Base-by-base conservation (phyloP, 2,329 filamentous ascomycete genomes). In the Talaromyces pinophilus region DNA sequence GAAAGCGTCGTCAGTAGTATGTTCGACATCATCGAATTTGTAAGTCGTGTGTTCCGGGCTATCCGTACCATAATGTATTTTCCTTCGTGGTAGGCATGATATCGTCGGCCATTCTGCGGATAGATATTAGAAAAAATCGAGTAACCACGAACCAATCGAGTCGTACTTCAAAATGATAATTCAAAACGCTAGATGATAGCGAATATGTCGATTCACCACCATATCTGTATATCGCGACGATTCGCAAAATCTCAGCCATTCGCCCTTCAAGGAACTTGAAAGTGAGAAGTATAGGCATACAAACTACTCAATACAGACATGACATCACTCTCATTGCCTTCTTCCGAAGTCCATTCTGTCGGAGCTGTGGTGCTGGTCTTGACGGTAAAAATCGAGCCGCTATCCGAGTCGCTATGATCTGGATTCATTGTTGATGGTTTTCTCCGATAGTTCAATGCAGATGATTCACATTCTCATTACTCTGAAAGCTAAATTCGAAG, bases 21-120 rank as follows among this genome's bases (percentile, higher is more conserved):
- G 1, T 2, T 5, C 15, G 17, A 1, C 3, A 13, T 54, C 5
- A 52, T 28, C 48, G 5, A 52, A 4, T 30, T 15, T 52, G 48
- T 2, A 28, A 52, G 5, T 2, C 6, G 22, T 15, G 6, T 54
- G 3, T 33, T 40, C n/a, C 33, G 33, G n/a, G 33, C n/a, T 38
- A 15, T 40, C 13, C 59, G 19, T 65, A 69, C 67, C 67, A 69
- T 69, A 13, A 69, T 69, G 19, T 69, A 69, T 65, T 67, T 67
- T 13, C 67, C 67, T 54, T 68, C 67, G 28, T 68, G 67, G 50
- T 68, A 68, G 28, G 64, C 67, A 46, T 68, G 67, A 60, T 69
- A 69, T 64, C 67, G 62, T 30, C 67, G 62, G 10, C 67, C 67
- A 62, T 69, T 67, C 67, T 69, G 59, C 30, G 33, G 15, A 38